Base-by-base conservation (phyloP, 805 yeast species). In the Yamadazyma laniorum region DNA sequence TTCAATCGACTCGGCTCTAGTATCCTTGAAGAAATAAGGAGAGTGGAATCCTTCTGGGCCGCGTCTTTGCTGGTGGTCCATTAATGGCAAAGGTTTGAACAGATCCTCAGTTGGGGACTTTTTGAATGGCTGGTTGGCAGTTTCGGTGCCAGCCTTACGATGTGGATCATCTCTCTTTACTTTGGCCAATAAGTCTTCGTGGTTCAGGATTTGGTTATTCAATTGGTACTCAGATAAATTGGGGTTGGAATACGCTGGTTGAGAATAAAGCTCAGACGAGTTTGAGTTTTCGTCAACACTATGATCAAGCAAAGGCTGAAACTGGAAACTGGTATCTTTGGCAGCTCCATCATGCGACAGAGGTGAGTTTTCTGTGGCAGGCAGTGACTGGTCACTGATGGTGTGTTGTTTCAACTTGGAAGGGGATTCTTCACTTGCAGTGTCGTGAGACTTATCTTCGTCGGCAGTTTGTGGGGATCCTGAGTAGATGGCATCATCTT, bases 141-240 rank as follows among this genome's bases (percentile, higher is more conserved):
- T 34, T 22, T 36, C 46, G 15, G 25, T 31, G 19, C 17, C 18
- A n/a, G 33, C 12, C 31, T 35, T 25, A 32, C 56, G 56, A 30
- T 60, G 56, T 32, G 56, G 64, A 47, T 68, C 73, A 38, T 59
- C 50, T 4, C 68, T 59, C 49, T 61, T 52, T 34, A 69, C 59
- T 9, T 58, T 57, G 30, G 55, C 49, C 41, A 69, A 52, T 31
- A 69, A 55, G 34, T 63, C 65, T 18, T 53, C 42, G 42, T 67
- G 73, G 40, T 56, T 58, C 17, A 52, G 48, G 48, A 69, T 67
- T 35, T 65, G 63, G 46, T 69, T 50, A 17, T 61, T 65, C 39
- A 69, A 53, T 50, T 69, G 74, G 46, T 63, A 69, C 47, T 69
- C 73, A 1, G 72, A 66, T 28, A 69, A 53, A 47, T 69, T 69